These are phyloP conservation scores for Chlamydomonas reinhardtii DNA, from an alignment of 163 green algal species.

Conservation along the genomic window DNA sequence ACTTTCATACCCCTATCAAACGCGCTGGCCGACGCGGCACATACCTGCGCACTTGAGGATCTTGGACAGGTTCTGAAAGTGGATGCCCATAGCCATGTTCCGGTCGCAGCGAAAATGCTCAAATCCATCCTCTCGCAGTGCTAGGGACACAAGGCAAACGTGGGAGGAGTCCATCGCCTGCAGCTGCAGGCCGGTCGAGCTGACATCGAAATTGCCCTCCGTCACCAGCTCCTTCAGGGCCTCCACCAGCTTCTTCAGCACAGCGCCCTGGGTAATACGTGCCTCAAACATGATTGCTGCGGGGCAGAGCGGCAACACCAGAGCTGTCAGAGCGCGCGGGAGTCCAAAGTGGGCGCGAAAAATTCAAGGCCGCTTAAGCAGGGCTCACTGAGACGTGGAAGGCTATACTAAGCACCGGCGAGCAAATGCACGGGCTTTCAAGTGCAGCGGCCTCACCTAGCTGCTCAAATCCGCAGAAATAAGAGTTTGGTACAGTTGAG, in stretches of 20 bases:
- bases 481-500: no score
- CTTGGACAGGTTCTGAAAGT: slow-evolving; percentile 95
- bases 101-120: slow-evolving; percentile 97
- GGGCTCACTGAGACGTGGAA: no score
- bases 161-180: slow-evolving; percentile 99
- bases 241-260: slow-evolving; percentile 98
- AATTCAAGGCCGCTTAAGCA: no score
- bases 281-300: slow-evolving; percentile 88
- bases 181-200: slow-evolving; percentile 85
- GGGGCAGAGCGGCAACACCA: not conserved
- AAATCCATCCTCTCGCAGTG: slow-evolving; percentile 94
- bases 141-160: slow-evolving; percentile 93
- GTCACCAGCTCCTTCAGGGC: slow-evolving; percentile 97
- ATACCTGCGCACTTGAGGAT: slow-evolving; percentile 94
- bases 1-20: not conserved
- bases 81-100: slow-evolving; percentile 86
- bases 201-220: slow-evolving; percentile 97
- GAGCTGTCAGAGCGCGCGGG: not conserved
- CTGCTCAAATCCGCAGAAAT: no score
- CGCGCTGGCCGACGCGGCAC: not conserved
- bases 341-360: no score
- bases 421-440: no score
- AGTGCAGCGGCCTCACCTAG: no score
- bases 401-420: no score
- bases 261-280: slow-evolving; percentile 86